Evolutionary conservation across 768 basidiomycete species (phyloP), one percentile per base, ranked within the genome.

Genomic region (Daedalea quercina): DNA sequence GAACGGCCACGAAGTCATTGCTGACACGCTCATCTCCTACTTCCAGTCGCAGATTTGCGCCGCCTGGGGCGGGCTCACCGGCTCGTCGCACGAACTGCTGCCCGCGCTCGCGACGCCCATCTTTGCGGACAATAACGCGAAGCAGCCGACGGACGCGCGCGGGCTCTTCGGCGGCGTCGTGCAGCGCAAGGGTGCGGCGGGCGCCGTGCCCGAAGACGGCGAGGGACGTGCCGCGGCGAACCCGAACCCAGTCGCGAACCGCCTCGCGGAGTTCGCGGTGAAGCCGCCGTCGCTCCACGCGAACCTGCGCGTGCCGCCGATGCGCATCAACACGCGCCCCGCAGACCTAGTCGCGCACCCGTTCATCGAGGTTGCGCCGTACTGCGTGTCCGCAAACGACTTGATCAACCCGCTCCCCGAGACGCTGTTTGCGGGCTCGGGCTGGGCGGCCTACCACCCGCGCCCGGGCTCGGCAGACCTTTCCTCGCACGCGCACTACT

Each of bases 391-490:
- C 20, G 96, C 96, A n/a, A 95, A 97, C 69, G 94, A 99, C 67
- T 76, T 98, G 48, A 91, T 99, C 69, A 97, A 98, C 71, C 96
- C 96, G 1, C 77, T 98, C 0, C 95, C 95, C n/a, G 82, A 86
- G 0, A 90, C 90, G 26, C 71, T 97, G 60, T 98, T 98, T 73
- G 89, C 87, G 56, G 96, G 94, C 26, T 85, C 87, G 0, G 96
- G 96, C 6, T 99, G 95, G 95, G 76, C 78, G 55, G 80, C 80
- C 0, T 80, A 78, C 62, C 90, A 94, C 67, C 91, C 88, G 0
- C 67, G 77, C 1, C 70, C 76, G 47, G 66, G 74, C 44, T 54
- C 61, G 1, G 69, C 72, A 50, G 60, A 69, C 42, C 68, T 76
- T 33, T 65, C 74, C 59, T 73, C 77, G 50, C 75, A 87, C 66